These are phyloP conservation scores for Suillus discolor DNA, from an alignment of 768 basidiomycete genomes.

Conservation along the genomic window DNA sequence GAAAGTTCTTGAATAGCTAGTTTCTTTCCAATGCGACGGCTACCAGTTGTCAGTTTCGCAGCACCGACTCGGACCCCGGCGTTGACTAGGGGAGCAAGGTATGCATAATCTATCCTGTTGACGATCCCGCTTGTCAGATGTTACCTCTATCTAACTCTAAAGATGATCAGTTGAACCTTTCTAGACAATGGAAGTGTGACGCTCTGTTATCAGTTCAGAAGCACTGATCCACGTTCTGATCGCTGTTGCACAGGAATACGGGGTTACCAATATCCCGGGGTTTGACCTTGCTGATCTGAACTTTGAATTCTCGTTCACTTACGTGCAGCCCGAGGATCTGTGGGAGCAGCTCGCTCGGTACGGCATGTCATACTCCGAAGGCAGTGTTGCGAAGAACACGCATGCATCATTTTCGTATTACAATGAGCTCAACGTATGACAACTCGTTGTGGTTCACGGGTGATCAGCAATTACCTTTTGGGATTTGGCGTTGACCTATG, in stretches of 20 bases:
- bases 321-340: background rate
- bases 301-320: background rate
- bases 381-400: background rate
- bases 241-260: background rate
- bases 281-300: background rate
- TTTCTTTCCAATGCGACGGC: background rate
- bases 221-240: background rate
- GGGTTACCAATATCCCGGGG: background rate
- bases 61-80: background rate
- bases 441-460: background rate
- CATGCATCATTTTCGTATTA: background rate
- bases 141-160: background rate
- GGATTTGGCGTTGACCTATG: background rate
- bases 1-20: background rate
- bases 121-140: background rate
- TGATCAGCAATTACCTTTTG: background rate
- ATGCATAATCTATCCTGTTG: background rate
- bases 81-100: background rate
- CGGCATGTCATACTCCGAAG: background rate
- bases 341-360: background rate
- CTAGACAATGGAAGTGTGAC: background rate
- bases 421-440: background rate
- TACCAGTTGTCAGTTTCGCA: background rate
- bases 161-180: background rate
- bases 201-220: conserved; percentile 3